Evolutionary conservation across 345 rosid species (phyloP), one percentile per base, ranked within the genome.

Genomic region (Zanthoxylum bungeanum): DNA sequence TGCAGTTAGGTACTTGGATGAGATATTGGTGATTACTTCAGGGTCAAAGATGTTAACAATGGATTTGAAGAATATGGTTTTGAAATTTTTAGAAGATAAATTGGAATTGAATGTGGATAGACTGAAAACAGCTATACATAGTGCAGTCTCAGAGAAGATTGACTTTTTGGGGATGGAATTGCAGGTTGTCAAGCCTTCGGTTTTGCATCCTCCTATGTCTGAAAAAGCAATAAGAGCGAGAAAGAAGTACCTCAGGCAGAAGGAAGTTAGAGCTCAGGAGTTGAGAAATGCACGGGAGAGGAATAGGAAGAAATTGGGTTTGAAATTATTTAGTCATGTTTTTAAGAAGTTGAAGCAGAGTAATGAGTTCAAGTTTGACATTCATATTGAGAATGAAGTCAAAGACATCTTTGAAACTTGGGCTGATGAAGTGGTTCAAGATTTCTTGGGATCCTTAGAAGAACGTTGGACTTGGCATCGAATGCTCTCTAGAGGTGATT

Each of bases 151-250:
- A 0, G 98, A 94, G 81, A 92, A 90, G 81, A 87, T 92, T 50
- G 83, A 61, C 12, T 92, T 94, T 75, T 74, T 92, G 66, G 97
- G 90, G 62, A 82, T 92, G 92, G 93, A 86, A 83, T 77, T 94
- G 71, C 98, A 90, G 83, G 98, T 92, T 50, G 97, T 94, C 51
- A 89, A 81, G 0, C 97, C 98, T 77, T 94, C 95, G 4, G 85
- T 94, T 72, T 77, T 94, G 85, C 86, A 71, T 59, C 97, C 93
- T 6, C 95, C 92, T 52, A 71, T 80, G 85, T 90, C 97, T 4
- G 97, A 90, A 71, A 94, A 94, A 60, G 98, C 91, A 14, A 68
- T 92, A 12, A 82, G 97, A 77, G 97, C 97, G 2, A 85, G 87
- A 81, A 94, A 92, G 77, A 94, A 94, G 81, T 92, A 90, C 74